Evolutionary conservation across 345 rosid genomes (phyloP).

Genomic region (Turritis glabra): DNA sequence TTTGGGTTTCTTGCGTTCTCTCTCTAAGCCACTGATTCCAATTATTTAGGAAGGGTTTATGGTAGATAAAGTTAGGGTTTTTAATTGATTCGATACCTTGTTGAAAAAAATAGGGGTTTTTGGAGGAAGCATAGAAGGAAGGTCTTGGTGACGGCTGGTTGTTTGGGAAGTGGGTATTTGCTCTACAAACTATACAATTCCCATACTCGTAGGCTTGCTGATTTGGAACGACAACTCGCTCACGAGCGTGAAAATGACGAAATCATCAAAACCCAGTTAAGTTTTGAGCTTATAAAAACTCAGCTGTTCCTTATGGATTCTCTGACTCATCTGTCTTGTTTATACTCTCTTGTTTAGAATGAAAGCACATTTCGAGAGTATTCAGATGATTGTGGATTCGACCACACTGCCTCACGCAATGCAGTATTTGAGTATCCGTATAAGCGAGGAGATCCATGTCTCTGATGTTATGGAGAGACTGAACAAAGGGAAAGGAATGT

Average conservation of each 20-base stretch:
- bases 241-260: conserved; percentile 60
- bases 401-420: conserved; percentile 83
- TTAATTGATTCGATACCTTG: background rate
- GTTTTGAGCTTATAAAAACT: conserved; percentile 26
- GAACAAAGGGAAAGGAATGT: conserved; percentile 64
- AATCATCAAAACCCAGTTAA: conserved; percentile 80
- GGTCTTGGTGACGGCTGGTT: conserved; percentile 63
- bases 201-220: conserved; percentile 53
- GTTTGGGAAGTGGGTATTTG: conserved; percentile 82
- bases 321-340: background rate
- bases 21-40: background rate
- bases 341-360: conserved; percentile 42
- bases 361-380: conserved; percentile 79
- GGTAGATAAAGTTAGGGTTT: conserved; percentile 18
- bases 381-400: conserved; percentile 76
- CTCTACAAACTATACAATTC: conserved; percentile 66
- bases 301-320: background rate
- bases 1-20: background rate
- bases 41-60: background rate
- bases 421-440: conserved; percentile 50
- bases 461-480: conserved; percentile 64
- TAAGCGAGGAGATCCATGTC: conserved; percentile 69
- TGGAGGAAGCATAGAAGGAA: conserved; percentile 87
- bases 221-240: conserved; percentile 58
- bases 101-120: conserved; percentile 50